Percentiles rank a stretch among this genome's conserved stretches.
Conservation (phyloP, 345 rosid species). For the Pistacia atlantica region DNA sequence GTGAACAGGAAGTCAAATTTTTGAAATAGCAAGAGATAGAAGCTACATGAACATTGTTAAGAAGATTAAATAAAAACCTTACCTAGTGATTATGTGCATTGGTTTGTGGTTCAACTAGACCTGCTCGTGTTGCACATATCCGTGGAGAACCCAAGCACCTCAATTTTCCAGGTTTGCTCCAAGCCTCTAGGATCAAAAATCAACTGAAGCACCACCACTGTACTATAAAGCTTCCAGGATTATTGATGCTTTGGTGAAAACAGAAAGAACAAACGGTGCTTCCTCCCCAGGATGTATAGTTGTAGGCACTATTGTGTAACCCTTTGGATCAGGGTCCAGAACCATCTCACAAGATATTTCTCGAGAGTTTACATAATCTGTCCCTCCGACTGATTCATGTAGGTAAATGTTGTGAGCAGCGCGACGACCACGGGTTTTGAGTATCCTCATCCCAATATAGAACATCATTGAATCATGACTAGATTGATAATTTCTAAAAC, state of each 20-base stretch:
- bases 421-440: conserved; percentile 95
- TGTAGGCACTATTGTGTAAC: conserved; percentile 98
- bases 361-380: conserved; percentile 99
- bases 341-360: conserved; percentile 99
- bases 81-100: conserved; percentile 27
- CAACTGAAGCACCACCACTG: conserved; percentile 22
- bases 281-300: conserved; percentile 99
- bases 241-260: conserved; percentile 88
- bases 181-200: conserved; percentile 27
- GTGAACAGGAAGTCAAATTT: no score
- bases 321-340: conserved; percentile 99
- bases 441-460: conserved; percentile 98
- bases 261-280: conserved; percentile 97
- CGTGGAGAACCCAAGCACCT: conserved; percentile 45
- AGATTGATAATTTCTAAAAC: conserved; percentile 91
- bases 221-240: conserved; percentile 77
- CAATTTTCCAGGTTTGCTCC: conserved; percentile 28
- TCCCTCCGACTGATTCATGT: conserved; percentile 99
- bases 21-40: no score
- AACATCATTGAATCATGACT: conserved; percentile 93
- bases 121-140: conserved; percentile 26
- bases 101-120: conserved; percentile 26
- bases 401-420: conserved; percentile 95
- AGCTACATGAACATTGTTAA: neutral
- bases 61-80: neutral